Base-by-base conservation (phyloP, 768 basidiomycete genomes). In the Tulasnella sp. region DNA sequence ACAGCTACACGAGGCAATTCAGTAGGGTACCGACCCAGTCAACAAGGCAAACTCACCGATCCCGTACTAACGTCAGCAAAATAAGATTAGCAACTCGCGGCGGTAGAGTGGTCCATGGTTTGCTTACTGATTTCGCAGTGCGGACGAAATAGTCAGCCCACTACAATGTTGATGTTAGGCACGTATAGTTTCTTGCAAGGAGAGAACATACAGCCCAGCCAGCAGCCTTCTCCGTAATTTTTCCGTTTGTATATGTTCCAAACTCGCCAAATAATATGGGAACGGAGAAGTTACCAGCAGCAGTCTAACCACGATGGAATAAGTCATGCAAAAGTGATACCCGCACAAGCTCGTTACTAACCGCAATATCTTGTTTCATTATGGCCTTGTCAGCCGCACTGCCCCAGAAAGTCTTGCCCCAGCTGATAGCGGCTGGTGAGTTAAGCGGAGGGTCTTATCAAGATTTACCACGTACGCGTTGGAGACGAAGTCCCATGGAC, bases 131-230 rank as follows among this genome's bases (percentile, higher is more conserved):
- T n/a, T n/a, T n/a, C n/a, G 25, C 42, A n/a, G 42, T 44, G n/a
- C 42, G 20, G 24, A 44, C 32, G 42, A 44, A 27, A 12, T 44
- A 44, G 42, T 44, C 42, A 44, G 32, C n/a, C 42, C 42, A 44
- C 42, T 44, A 9, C 19, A 28, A 2, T n/a, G 1, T 44, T 25
- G 2, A 16, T 19, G 1, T 44, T 13, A 44, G 24, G 24, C 9
- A 44, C 25, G 2, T 24, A 4, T 16, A 28, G 24, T 28, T 4
- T 22, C 32, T n/a, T n/a, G n/a, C n/a, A n/a, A n/a, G n/a, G n/a
- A n/a, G n/a, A n/a, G n/a, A n/a, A 4, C 42, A 12, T 28, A 44
- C 42, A 27, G 32, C 27, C 42, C 42, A 44, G 20, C 16, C 42
- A 28, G 42, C 27, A 3, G 42, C 42, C 7, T 27, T 28, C 20